Evolutionary conservation across 768 basidiomycete species (phyloP), one percentile per base, ranked within the genome.

Genomic region (Lepiota subincarnata): DNA sequence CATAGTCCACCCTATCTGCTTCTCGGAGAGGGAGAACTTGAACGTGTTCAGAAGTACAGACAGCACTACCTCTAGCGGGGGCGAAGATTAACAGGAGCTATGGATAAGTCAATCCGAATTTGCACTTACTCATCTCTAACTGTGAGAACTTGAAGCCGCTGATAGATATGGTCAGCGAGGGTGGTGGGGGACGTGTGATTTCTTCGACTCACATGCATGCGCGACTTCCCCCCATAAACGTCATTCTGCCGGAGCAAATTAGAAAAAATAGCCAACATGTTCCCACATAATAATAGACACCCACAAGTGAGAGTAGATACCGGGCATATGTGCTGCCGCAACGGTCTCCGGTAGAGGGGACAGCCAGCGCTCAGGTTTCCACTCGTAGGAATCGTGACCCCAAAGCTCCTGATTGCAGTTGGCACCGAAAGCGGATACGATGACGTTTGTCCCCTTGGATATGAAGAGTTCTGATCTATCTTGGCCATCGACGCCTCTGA

Each of bases 121-220:
- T 49, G 43, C 7, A 66, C 73, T 19, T 59, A 80, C 78, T 79
- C 68, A 78, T 77, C 60, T 80, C 78, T 6, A 81, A 65, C 55
- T 80, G 73, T 1, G 78, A 73, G 65, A 82, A 80, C 59, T 80
- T 79, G 68, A 79, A 79, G 0, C 78, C 79, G 26, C 76, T 77
- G 43, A 28, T 45, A 36, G 28, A 24, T 19, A 26, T 16, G 13
- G 41, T 35, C 14, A 50, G 35, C 11, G 22, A 22, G 5, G 11
- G 43, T 37, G 24, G 20, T 18, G 45, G 46, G 6, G 50, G 6
- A 45, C 5, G 14, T 16, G 16, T 45, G 13, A 4, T 28, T n/a
- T 24, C 13, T 28, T 24, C 12, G 13, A n/a, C 55, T 50, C 48
- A 55, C 55, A 60, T 55, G 52, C 59, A 60, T 36, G 60, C 54